phyloP scores from a whole-genome alignment of 345 rosid species.

The Moricandia arvensis region DNA sequence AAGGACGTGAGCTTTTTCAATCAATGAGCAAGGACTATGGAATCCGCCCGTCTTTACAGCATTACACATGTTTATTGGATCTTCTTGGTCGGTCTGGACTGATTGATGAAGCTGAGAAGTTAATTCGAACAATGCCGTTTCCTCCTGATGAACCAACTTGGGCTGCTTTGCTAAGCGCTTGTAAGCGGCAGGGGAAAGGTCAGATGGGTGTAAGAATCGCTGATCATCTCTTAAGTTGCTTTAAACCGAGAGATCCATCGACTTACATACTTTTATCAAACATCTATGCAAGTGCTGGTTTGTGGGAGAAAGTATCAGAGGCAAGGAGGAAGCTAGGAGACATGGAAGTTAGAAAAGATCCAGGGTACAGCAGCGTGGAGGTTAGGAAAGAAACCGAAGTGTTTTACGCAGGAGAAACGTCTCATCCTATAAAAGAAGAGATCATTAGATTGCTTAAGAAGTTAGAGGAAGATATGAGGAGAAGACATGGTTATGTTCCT shows the following conservation, averaged over 20 bases:
- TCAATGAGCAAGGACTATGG: slow-evolving; percentile 55
- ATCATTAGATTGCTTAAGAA: slow-evolving; percentile 49
- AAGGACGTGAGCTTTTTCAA: slow-evolving; percentile 59
- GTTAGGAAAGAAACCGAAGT: slow-evolving; percentile 53
- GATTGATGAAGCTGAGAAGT: slow-evolving; percentile 62
- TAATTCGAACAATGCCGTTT: slow-evolving; percentile 62
- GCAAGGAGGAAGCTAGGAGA: slow-evolving; percentile 56
- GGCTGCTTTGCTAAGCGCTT: slow-evolving; percentile 81
- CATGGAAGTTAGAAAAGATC: slow-evolving; percentile 56
- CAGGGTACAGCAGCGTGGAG: slow-evolving; percentile 62
- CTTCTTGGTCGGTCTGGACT: slow-evolving; percentile 77
- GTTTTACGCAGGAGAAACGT: slow-evolving; percentile 67
- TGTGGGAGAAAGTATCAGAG: slow-evolving; percentile 58
- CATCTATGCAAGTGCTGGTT: slow-evolving; percentile 51
- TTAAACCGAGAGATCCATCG: slow-evolving; percentile 61
- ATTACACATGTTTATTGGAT: slow-evolving; percentile 75
- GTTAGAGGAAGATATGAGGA: slow-evolving; percentile 56
- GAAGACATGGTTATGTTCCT: slow-evolving; percentile 64
- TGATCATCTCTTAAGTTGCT: slow-evolving; percentile 46
- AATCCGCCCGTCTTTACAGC: slow-evolving; percentile 67
- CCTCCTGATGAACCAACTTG: slow-evolving; percentile 80
- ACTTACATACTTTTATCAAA: slow-evolving; percentile 67
- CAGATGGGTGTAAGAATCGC: slow-evolving; percentile 54
- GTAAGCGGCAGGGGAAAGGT: slow-evolving; percentile 54
- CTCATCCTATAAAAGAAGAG: slow-evolving; percentile 55